Percentiles rank a stretch among this genome's conserved stretches.
Evolutionary conservation across 179 eudicot genomes (phyloP).

Genomic region (Nepenthes alata): DNA sequence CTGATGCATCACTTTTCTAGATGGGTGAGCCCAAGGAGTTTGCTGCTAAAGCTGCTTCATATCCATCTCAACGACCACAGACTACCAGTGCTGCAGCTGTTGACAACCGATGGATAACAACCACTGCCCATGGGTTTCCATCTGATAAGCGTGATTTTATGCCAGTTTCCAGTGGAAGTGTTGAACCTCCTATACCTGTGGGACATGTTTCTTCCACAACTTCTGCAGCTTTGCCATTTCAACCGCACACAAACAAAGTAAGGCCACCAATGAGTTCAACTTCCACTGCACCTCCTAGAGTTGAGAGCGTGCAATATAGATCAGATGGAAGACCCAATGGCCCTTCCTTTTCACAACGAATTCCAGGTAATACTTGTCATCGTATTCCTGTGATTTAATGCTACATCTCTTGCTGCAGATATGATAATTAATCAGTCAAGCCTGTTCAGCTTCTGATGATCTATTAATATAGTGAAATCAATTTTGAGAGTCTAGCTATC

Average conservation of each 20-base stretch:
- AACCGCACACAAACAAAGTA: constrained; percentile 44
- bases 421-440: too few relatives aligned
- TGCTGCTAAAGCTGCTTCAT: constrained; percentile 27
- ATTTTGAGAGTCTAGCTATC: too few relatives aligned
- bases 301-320: constrained; percentile 24
- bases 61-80: constrained; percentile 42
- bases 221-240: constrained; percentile 43
- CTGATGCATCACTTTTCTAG: constrained; percentile 20
- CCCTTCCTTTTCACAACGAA: constrained; percentile 32
- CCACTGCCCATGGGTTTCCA: constrained; percentile 26
- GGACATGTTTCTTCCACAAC: constrained; percentile 32
- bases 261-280: constrained; percentile 30
- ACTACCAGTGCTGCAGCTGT: constrained; percentile 13
- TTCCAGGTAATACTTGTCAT: constrained; percentile 42
- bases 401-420: too few relatives aligned
- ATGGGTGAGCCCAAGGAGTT: constrained; percentile 64
- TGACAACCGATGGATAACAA: constrained; percentile 22
- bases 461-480: too few relatives aligned
- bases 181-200: constrained; percentile 28
- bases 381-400: background rate
- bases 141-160: constrained; percentile 40
- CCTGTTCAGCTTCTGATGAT: too few relatives aligned
- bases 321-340: constrained; percentile 53
- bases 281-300: constrained; percentile 29
- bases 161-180: constrained; percentile 33